Conservation (phyloP, 116 monocot genomes). For the Cymodocea nodosa region DNA sequence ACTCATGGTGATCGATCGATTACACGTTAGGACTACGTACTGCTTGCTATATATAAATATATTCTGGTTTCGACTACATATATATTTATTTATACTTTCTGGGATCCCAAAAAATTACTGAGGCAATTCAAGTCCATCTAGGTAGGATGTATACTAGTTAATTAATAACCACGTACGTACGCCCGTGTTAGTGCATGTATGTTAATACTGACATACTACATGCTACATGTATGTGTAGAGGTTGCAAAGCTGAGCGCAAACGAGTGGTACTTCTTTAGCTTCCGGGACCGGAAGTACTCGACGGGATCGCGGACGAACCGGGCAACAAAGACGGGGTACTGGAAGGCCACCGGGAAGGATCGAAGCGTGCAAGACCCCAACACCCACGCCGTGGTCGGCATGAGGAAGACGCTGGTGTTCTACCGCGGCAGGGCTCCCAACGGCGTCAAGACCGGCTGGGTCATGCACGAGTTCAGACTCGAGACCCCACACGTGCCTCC, state of each 20-base stretch:
- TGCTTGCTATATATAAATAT: too few relatives aligned
- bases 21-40: too few relatives aligned
- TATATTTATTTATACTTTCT: too few relatives aligned
- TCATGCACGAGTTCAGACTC: slow-evolving; percentile 87
- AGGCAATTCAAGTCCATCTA: too few relatives aligned
- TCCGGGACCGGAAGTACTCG: slow-evolving; percentile 46
- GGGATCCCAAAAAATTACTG: too few relatives aligned
- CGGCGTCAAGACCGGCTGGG: slow-evolving; percentile 69
- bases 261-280: slow-evolving; percentile 72
- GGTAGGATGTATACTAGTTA: too few relatives aligned
- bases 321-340: slow-evolving; percentile 37
- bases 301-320: slow-evolving; percentile 46
- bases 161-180: too few relatives aligned
- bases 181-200: too few relatives aligned
- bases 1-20: too few relatives aligned
- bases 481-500: slow-evolving; percentile 49
- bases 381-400: slow-evolving; percentile 20
- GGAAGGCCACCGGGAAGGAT: slow-evolving; percentile 57
- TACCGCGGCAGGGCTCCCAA: slow-evolving; percentile 78
- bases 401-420: slow-evolving; percentile 93
- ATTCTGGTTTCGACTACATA: too few relatives aligned
- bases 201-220: too few relatives aligned
- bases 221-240: slow-evolving; percentile 5
- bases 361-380: slow-evolving; percentile 16
- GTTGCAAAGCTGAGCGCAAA: slow-evolving; percentile 32